Base-by-base conservation (phyloP, 257 asterid genomes). In the Penstemon newberryi region DNA sequence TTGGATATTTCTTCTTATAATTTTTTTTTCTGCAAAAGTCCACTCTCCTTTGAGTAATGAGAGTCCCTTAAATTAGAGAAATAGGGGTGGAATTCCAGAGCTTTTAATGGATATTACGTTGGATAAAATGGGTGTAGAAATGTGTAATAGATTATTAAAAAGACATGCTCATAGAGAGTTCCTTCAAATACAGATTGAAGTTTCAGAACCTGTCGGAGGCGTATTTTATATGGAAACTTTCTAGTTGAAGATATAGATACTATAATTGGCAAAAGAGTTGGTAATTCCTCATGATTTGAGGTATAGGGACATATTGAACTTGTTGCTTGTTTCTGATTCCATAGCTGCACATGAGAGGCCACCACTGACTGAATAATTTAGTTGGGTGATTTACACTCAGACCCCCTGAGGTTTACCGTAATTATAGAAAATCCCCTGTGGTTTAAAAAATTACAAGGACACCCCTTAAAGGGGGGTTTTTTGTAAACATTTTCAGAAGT, bases 41-140 rank as follows among this genome's bases (percentile, higher is more conserved):
- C 33, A 25, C 33, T 25, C 33, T 25, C 33, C 33, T 63, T 55
- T 58, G 6, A 55, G 50, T 61, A 18, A 60, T 55, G 49, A 39
- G 33, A 4, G 42, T 64, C 8, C 56, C 66, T 39, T 59, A 33
- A 12, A 54, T 44, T 42, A 13, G 63, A 19, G 49, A 65, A 66
- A 25, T 56, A 37, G 51, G 7, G 66, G 72, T 50, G 54, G 57
- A 44, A 41, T n/a, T 9, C 42, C 19, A 50, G 40, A 18, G 70
- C 62, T 75, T 59, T 9, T 46, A 39, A 61, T 63, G 12, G 66
- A 60, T 54, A 11, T 51, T 8, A 9, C 60, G 56, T 65, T 66
- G 13, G 8, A 46, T 65, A 71, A 57, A 69, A 65, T 67, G 54
- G 63, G 8, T 55, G 40, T 38, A 37, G 51, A 40, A 43, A 7